Evolutionary conservation across 768 basidiomycete genomes (phyloP).

Genomic region (Auricularia sp.): DNA sequence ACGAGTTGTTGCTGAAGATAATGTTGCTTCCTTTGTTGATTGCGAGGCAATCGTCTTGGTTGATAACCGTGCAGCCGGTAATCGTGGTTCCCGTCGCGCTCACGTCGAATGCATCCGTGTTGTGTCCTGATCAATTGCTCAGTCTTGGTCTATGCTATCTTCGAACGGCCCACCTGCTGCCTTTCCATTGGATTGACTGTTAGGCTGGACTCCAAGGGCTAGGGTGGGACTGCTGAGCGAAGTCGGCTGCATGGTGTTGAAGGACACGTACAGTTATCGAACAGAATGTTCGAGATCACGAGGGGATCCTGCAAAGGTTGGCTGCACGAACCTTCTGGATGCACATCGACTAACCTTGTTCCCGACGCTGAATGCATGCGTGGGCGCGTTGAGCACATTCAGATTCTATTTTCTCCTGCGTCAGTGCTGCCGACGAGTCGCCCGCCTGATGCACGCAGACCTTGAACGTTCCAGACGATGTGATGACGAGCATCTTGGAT

Average conservation of each 20-base stretch:
- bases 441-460: conserved; percentile 13
- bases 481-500: conserved; percentile 13
- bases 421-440: neutral
- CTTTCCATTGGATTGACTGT: conserved; percentile 37
- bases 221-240: neutral
- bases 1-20: conserved; percentile 39
- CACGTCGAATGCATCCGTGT: conserved; percentile 21
- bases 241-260: neutral
- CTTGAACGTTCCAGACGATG: conserved; percentile 31
- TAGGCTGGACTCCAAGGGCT: conserved; percentile 46
- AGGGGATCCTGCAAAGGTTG: conserved; percentile 11
- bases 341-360: conserved; percentile 9
- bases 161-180: conserved; percentile 31
- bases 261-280: conserved; percentile 43
- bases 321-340: neutral
- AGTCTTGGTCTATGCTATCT: conserved; percentile 1
- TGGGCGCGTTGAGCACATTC: conserved; percentile 32
- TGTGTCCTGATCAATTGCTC: conserved; percentile 7
- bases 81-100: conserved; percentile 12
- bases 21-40: conserved; percentile 28
- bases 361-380: conserved; percentile 22
- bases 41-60: conserved; percentile 52
- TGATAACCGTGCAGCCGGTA: conserved; percentile 11
- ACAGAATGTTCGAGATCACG: conserved; percentile 36
- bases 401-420: conserved; percentile 18